These are phyloP conservation scores for Ochetophila trinervis DNA, from an alignment of 306 rosid genomes.

Conservation along the genomic window DNA sequence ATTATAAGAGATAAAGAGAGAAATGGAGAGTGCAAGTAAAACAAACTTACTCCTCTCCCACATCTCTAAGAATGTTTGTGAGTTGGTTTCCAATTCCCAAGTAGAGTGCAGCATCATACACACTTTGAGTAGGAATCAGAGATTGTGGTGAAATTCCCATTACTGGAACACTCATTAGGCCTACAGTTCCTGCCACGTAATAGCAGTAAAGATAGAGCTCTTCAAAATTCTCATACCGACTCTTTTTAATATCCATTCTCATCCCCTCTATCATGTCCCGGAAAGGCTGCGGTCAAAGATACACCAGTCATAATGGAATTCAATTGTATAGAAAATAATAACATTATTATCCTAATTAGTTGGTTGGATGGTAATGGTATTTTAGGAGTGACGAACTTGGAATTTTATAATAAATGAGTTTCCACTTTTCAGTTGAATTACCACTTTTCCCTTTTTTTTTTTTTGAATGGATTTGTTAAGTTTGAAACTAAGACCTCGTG, in stretches of 20 bases:
- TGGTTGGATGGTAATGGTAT: no score
- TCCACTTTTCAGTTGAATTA: no score
- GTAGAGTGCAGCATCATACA: slow-evolving; percentile 64
- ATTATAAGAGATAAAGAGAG: not conserved
- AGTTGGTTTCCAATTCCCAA: slow-evolving; percentile 86
- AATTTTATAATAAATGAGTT: not conserved
- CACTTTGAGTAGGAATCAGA: slow-evolving; percentile 41
- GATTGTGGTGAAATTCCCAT: slow-evolving; percentile 84
- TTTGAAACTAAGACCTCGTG: no score
- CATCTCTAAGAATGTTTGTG: slow-evolving; percentile 90
- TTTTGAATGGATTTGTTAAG: no score
- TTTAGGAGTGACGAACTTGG: not conserved
- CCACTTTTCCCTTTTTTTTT: no score
- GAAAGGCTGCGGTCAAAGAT: slow-evolving; percentile 49
- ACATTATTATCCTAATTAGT: not conserved
- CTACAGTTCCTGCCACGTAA: slow-evolving; percentile 90
- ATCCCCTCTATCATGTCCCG: slow-evolving; percentile 86
- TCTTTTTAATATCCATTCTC: slow-evolving; percentile 80
- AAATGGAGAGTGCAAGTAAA: not conserved
- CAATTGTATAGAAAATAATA: not conserved
- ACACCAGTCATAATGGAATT: no score
- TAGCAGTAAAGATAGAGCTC: slow-evolving; percentile 89
- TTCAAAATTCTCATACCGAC: slow-evolving; percentile 55
- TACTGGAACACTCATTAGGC: slow-evolving; percentile 80
- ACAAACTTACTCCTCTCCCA: slow-evolving; percentile 82